Evolutionary conservation across 23 red algal genomes (phyloP), one percentile per base, ranked within the genome.

Genomic region (Pyropia yezoensis): DNA sequence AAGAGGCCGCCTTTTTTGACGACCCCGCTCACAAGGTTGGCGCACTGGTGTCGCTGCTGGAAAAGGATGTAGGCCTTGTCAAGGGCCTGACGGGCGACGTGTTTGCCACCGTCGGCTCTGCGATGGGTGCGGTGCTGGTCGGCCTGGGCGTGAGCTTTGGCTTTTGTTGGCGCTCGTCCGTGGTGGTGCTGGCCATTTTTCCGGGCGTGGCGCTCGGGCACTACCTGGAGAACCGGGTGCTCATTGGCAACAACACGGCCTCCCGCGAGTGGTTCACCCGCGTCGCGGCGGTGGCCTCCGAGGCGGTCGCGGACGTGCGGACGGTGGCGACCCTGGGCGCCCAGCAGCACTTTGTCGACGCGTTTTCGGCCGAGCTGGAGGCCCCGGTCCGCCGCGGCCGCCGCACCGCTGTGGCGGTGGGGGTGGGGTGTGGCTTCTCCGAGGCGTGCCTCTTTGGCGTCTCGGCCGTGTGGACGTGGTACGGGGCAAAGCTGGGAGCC

Each of bases 1-100:
- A 98, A 56, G 94, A 95, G 16, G 69, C 87, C 57, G 82, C 76
- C 8, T 95, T 87, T 33, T 95, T 95, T 65, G 90, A 95, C 63
- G 39, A 54, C n/a, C n/a, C n/a, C n/a, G n/a, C n/a, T 26, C 63
- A 90, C 61, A 75, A 61, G 18, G 57, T 82, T 2, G 86, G 86
- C 33, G 62, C 78, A 6, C 86, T 90, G 18, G 63, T 62, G 13
- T 79, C 90, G 19, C 70, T 67, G 52, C 59, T 90, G 22, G 86
- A 68, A 30, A 71, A 74, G 5, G 86, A 90, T 26, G 86, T 75
- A 11, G 62, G 54, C 18, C 27, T 47, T 49, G 86, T 82, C 34
- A 74, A 75, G 60, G 76, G 86, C 7, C 20, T 83, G 7, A 75
- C 75, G 19, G 86, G 86, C 27, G 86, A 82, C 28, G 39, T 50